These are phyloP conservation scores for Kokia cookei DNA, from an alignment of 441 rosid species.

Conservation along the genomic window DNA sequence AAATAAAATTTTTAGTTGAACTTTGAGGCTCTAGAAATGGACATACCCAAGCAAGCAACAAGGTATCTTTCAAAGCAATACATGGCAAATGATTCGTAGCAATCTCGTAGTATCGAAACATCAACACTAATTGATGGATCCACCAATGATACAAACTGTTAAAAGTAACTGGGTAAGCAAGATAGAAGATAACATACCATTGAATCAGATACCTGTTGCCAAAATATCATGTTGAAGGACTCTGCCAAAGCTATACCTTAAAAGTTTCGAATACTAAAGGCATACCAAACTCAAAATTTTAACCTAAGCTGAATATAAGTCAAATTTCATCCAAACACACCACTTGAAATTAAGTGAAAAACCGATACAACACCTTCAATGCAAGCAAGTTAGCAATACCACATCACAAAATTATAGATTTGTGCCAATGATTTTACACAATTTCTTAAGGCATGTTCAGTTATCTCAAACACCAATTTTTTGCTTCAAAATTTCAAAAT, in stretches of 20 bases:
- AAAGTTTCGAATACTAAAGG: not conserved
- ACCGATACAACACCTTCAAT: not conserved
- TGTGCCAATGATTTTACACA: not conserved
- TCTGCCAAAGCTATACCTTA: not conserved
- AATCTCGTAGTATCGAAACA: conserved; percentile 86
- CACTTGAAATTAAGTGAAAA: not conserved
- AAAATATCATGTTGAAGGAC: not conserved
- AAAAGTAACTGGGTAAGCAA: conserved; percentile 13
- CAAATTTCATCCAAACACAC: not conserved
- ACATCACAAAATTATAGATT: not conserved
- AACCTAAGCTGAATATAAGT: not conserved
- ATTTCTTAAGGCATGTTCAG: not conserved
- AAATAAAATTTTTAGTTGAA: conserved; percentile 5
- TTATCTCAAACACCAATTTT: not conserved
- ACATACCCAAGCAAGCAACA: conserved; percentile 56
- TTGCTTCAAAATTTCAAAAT: not conserved
- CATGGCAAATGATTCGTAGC: conserved; percentile 74
- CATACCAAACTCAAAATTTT: not conserved
- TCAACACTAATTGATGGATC: conserved; percentile 89
- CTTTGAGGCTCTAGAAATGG: conserved; percentile 7
- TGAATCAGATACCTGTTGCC: not conserved
- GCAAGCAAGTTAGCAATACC: not conserved
- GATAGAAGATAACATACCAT: not conserved
- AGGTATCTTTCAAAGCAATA: conserved; percentile 99
- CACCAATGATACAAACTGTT: conserved; percentile 86